Evolutionary conservation across 108 stramenopile species (phyloP).

Genomic region (Cylindrotheca fusiformis): DNA sequence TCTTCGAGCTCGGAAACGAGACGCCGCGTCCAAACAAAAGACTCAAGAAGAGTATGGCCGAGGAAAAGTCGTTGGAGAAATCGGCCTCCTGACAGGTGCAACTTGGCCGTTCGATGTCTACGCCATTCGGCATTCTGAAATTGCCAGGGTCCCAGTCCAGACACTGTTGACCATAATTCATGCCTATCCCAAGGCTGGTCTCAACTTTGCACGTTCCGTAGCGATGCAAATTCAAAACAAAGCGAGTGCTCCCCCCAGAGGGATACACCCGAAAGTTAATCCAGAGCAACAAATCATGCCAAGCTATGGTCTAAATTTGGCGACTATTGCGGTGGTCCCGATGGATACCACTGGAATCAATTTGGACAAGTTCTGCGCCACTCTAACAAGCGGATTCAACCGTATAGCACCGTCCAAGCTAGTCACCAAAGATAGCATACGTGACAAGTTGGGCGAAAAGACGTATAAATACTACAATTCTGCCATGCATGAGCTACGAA

Average conservation of each 20-base stretch:
- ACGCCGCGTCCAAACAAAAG: neutral
- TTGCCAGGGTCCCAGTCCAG: slow-evolving; percentile 43
- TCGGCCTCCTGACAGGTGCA: slow-evolving; percentile 28
- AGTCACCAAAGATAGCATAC: slow-evolving; percentile 31
- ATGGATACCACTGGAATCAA: slow-evolving; percentile 19
- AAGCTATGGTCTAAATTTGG: slow-evolving; percentile 41
- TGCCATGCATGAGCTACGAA: slow-evolving; percentile 38
- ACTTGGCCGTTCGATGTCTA: slow-evolving; percentile 37
- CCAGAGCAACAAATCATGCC: slow-evolving; percentile 23
- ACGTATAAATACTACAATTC: slow-evolving; percentile 16
- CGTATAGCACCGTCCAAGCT: slow-evolving; percentile 50
- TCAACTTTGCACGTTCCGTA: slow-evolving; percentile 42
- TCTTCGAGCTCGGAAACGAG: slow-evolving; percentile 16
- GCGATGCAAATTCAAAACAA: slow-evolving; percentile 29
- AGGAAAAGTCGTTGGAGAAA: slow-evolving; percentile 44
- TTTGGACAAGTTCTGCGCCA: slow-evolving; percentile 34
- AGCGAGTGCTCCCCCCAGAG: neutral
- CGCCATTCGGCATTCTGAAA: slow-evolving; percentile 45
- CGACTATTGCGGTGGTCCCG: slow-evolving; percentile 58
- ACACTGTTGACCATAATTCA: slow-evolving; percentile 34
- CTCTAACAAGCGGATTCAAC: slow-evolving; percentile 15
- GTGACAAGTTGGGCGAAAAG: slow-evolving; percentile 29
- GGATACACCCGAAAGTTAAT: neutral
- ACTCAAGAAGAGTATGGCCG: slow-evolving; percentile 41
- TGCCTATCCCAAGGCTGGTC: slow-evolving; percentile 34